Evolutionary conservation across 2,329 filamentous ascomycete species (phyloP).

Genomic region (Westerdykella sp.): DNA sequence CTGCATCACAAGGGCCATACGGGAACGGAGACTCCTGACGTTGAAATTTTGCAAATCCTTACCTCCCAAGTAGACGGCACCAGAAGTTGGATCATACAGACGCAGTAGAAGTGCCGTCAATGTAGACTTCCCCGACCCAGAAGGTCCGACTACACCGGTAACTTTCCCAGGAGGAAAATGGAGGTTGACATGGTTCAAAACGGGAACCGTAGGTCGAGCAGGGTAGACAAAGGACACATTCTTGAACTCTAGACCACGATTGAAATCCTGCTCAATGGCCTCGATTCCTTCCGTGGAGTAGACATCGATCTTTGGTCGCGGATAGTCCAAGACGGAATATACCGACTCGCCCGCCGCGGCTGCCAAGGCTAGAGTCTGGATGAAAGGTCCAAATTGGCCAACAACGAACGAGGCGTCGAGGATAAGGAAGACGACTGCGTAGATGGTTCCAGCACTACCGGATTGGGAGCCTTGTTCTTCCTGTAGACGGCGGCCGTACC

Average conservation of each 20-base stretch:
- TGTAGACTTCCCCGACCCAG: slow-evolving; percentile 43
- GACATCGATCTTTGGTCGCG: slow-evolving; percentile 35
- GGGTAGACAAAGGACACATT: slow-evolving; percentile 42
- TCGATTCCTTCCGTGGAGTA: slow-evolving; percentile 26
- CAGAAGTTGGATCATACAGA: slow-evolving; percentile 33
- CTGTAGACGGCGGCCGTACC: slow-evolving; percentile 35
- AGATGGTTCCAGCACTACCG: slow-evolving; percentile 47
- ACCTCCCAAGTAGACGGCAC: slow-evolving; percentile 22
- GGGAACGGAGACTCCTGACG: slow-evolving; percentile 25
- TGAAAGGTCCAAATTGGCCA: slow-evolving; percentile 56
- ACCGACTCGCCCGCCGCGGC: slow-evolving; percentile 47
- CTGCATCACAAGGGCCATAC: slow-evolving; percentile 31
- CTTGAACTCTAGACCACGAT: slow-evolving; percentile 31
- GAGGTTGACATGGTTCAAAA: slow-evolving; percentile 36
- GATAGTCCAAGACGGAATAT: slow-evolving; percentile 40
- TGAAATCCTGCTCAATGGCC: slow-evolving; percentile 15
- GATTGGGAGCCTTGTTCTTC: slow-evolving; percentile 21
- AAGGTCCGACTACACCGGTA: slow-evolving; percentile 43
- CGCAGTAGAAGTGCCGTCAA: slow-evolving; percentile 40
- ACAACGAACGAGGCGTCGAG: slow-evolving; percentile 59
- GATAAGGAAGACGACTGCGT: slow-evolving; percentile 59
- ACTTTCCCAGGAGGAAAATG: slow-evolving; percentile 36
- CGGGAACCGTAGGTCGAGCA: slow-evolving; percentile 37
- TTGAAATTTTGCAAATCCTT: slow-evolving; percentile 24
- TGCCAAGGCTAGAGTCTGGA: slow-evolving; percentile 52